Conservation (phyloP, 73 alveolate genomes). For the Blepharisma stoltei region DNA sequence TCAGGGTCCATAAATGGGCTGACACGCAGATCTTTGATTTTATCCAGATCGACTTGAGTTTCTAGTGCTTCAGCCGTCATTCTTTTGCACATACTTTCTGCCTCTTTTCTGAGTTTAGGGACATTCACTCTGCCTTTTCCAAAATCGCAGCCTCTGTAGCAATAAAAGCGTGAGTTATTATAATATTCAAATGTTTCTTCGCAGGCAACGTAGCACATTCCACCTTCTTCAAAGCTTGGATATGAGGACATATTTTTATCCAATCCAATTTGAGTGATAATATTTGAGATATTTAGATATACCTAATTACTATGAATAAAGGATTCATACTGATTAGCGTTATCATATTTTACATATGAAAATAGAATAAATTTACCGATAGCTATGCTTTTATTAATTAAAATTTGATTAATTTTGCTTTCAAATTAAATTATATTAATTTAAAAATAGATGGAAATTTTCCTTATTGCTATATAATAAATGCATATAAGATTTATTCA, state of each 20-base stretch:
- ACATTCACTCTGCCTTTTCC: conserved; percentile 32
- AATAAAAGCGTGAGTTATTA: neutral
- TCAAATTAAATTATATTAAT: too few relatives aligned
- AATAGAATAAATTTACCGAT: too few relatives aligned
- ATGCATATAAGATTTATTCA: too few relatives aligned
- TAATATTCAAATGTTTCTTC: conserved; percentile 16
- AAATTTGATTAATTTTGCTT: too few relatives aligned
- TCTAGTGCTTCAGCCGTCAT: neutral
- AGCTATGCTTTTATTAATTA: too few relatives aligned
- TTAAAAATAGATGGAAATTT: too few relatives aligned
- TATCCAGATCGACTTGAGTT: conserved; percentile 4
- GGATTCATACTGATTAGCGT: too few relatives aligned
- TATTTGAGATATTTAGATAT: too few relatives aligned
- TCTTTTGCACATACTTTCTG: conserved; percentile 29
- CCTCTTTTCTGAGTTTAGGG: conserved; percentile 19
- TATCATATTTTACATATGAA: too few relatives aligned
- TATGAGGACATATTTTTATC: conserved; percentile 27
- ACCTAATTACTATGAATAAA: too few relatives aligned
- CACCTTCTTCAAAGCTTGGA: conserved; percentile 29
- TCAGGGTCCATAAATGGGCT: conserved; percentile 22
- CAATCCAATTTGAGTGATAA: too few relatives aligned
- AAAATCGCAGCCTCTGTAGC: conserved; percentile 30
- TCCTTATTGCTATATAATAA: too few relatives aligned
- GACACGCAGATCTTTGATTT: conserved; percentile 1
- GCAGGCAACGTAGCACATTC: conserved; percentile 28